These are phyloP conservation scores for Acacia confusa DNA, from an alignment of 306 rosid genomes.

Conservation along the genomic window DNA sequence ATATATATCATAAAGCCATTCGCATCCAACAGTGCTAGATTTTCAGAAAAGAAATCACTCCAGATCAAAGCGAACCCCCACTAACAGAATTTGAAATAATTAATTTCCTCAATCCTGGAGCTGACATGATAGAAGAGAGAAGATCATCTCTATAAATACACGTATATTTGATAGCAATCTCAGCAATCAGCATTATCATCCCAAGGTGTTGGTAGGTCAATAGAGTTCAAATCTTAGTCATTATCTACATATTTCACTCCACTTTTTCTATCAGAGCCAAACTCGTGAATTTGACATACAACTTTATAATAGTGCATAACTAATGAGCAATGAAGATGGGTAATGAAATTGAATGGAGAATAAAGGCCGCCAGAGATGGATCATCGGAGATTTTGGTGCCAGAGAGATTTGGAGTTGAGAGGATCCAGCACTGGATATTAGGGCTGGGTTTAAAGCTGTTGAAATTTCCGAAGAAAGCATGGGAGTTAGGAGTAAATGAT, in stretches of 20 bases:
- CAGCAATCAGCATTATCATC: not conserved
- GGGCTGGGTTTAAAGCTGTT: conserved; percentile 44
- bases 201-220: not conserved
- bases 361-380: conserved; percentile 45
- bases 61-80: not conserved
- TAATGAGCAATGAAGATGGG: conserved; percentile 19
- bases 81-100: not conserved
- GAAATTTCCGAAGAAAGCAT: conserved; percentile 61
- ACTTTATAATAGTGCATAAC: not conserved
- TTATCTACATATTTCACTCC: not conserved
- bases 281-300: not conserved
- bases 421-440: conserved; percentile 26
- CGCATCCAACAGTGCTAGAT: not conserved
- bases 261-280: not conserved
- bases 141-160: conserved; percentile 35
- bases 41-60: not conserved
- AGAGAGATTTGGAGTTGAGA: not conserved
- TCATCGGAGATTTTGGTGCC: conserved; percentile 32
- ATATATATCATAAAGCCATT: not conserved
- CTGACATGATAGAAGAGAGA: not conserved
- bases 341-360: conserved; percentile 64
- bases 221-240: not conserved
- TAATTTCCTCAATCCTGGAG: not conserved
- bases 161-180: not conserved
- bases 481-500: conserved; percentile 73